Evolutionary conservation across 345 rosid species (phyloP), one percentile per base, ranked within the genome.

Genomic region (Gossypium raimondii): DNA sequence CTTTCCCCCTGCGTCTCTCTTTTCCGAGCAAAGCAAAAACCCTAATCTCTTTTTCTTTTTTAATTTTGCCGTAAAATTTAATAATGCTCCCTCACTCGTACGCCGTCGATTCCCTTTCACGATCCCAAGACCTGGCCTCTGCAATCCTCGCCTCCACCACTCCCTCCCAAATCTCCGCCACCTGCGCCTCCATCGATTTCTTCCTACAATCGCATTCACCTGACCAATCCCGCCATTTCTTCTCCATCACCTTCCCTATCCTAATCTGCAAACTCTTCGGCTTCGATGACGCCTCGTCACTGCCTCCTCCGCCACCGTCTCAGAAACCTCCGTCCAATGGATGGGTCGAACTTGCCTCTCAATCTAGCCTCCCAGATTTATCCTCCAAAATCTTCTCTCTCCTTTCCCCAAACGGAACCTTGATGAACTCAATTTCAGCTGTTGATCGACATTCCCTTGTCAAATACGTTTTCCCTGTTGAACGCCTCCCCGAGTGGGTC

Each of bases 181-280:
- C 87, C 71, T 89, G 92, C 79, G 78, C 85, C 79, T 81, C 90
- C 82, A 77, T 88, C 68, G 89, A 86, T 65, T 78, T 90, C 73
- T 92, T 89, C 82, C 80, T 90, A 4, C 92, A 75, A 76, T 86
- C 91, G 4, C 89, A 84, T 73, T 73, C 92, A 11, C 89, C 97
- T 45, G 97, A 93, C 76, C 96, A 93, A 17, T 89, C 84, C 73
- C 98, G 98, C 68, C 93, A 90, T 81, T 94, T 94, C 92, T 94
- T 89, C 88, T 94, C 94, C 78, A 53, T 89, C 74, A 76, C 98
- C 69, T 94, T 94, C 79, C 97, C 98, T 7, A 61, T 84, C 52
- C 82, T 94, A 79, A 89, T 94, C 83, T 88, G 89, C 69, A 90
- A 90, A 82, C 88, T 92, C 64, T 93, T 88, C 74, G 96, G 97